Percentiles rank a stretch among this genome's conserved stretches.
phyloP scores from a whole-genome alignment of 1,139 yeast species.

The Hyphopichia burtonii region DNA sequence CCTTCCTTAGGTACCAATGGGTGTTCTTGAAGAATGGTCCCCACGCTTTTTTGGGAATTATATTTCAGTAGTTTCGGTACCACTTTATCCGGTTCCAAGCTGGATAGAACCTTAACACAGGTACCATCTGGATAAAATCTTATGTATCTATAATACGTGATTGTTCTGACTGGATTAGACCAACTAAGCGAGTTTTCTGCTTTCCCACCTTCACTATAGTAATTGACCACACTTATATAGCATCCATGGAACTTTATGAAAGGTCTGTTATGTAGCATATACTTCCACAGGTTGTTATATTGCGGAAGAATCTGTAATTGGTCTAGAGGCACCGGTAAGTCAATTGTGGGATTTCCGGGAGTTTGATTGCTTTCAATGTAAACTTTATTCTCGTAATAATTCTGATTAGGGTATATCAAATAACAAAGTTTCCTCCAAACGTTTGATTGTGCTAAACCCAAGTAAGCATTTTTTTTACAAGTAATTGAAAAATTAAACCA shows the following conservation, averaged over 20 bases:
- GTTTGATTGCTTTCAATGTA: constrained; percentile 11
- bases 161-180: constrained; percentile 74
- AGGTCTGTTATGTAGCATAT: constrained; percentile 55
- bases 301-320: constrained; percentile 42
- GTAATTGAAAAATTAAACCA: constrained; percentile 66
- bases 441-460: constrained; percentile 57
- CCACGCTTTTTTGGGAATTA: constrained; percentile 11
- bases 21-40: not conserved
- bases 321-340: constrained; percentile 40
- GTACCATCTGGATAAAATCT: constrained; percentile 81
- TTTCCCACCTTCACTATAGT: constrained; percentile 75
- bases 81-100: constrained; percentile 62
- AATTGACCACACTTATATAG: constrained; percentile 82
- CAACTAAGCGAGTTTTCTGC: constrained; percentile 67
- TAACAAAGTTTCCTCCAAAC: constrained; percentile 60
- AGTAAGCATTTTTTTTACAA: constrained; percentile 58
- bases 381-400: constrained; percentile 42
- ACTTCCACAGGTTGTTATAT: constrained; percentile 53
- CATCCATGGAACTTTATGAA: constrained; percentile 78
- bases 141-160: constrained; percentile 83
- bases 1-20: constrained; percentile 20
- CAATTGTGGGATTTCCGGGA: constrained; percentile 12
- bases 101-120: constrained; percentile 63
- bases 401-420: constrained; percentile 57
- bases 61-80: constrained; percentile 52